Percentiles rank a stretch among this genome's conserved stretches.
These are phyloP conservation scores for Ophiostoma tasmaniense DNA, from an alignment of 2,329 filamentous ascomycete genomes.

Conservation along the genomic window DNA sequence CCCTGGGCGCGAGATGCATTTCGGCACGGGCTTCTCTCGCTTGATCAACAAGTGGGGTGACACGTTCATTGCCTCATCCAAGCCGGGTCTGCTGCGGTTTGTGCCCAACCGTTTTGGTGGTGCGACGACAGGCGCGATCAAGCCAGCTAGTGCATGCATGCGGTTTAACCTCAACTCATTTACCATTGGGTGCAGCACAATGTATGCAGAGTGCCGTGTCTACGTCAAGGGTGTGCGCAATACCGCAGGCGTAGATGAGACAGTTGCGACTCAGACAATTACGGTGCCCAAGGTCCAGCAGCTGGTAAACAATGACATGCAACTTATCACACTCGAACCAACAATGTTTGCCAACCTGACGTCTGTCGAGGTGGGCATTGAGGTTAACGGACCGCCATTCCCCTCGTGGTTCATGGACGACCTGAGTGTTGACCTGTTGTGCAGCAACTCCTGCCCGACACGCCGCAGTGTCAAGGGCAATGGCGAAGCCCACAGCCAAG, in stretches of 20 bases:
- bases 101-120: conserved; percentile 20
- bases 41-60: background rate
- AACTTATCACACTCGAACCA: background rate
- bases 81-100: conserved; percentile 22
- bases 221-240: conserved; percentile 29
- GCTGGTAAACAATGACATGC: background rate
- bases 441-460: background rate
- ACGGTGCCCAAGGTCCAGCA: background rate
- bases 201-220: conserved; percentile 29
- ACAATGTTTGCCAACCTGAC: background rate
- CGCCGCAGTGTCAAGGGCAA: background rate
- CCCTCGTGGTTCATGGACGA: conserved; percentile 2
- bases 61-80: conserved; percentile 22
- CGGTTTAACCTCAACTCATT: conserved; percentile 33
- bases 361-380: background rate
- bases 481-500: background rate
- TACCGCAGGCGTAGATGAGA: background rate
- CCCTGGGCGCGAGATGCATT: conserved; percentile 27
- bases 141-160: conserved; percentile 23
- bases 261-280: background rate
- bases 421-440: background rate
- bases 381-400: background rate
- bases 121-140: conserved; percentile 22
- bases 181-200: conserved; percentile 33
- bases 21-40: conserved; percentile 30